These are phyloP conservation scores for Exophiala mesophila DNA, from an alignment of 2,329 filamentous ascomycete species.

Conservation along the genomic window DNA sequence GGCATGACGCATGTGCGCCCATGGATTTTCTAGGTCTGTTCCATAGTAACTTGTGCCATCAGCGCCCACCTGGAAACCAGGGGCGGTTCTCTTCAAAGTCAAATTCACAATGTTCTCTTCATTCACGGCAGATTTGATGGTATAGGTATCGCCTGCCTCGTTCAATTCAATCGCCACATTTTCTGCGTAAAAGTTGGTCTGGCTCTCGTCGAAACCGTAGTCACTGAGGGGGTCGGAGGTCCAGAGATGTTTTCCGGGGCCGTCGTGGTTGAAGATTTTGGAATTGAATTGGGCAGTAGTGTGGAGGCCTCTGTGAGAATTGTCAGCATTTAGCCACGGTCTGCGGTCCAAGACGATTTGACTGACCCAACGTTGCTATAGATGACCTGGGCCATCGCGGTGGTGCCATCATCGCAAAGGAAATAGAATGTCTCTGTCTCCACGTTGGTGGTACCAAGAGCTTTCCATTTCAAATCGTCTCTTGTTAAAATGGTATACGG, in stretches of 20 bases:
- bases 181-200: slow-evolving; percentile 77
- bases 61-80: slow-evolving; percentile 79
- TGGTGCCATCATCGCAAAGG: slow-evolving; percentile 68
- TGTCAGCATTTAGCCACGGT: slow-evolving; percentile 7
- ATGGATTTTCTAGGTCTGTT: slow-evolving; percentile 77
- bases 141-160: slow-evolving; percentile 75
- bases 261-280: slow-evolving; percentile 79
- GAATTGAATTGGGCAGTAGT: slow-evolving; percentile 90
- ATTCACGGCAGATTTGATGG: slow-evolving; percentile 86
- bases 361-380: slow-evolving; percentile 94
- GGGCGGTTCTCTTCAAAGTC: slow-evolving; percentile 68
- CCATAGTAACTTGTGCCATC: slow-evolving; percentile 81
- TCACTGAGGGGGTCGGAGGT: slow-evolving; percentile 73
- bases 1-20: slow-evolving; percentile 85
- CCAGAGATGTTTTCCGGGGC: slow-evolving; percentile 72
- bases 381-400: slow-evolving; percentile 83
- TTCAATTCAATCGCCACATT: slow-evolving; percentile 80
- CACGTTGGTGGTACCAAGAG: slow-evolving; percentile 77
- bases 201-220: slow-evolving; percentile 77
- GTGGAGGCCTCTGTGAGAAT: slow-evolving; percentile 65
- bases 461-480: slow-evolving; percentile 76
- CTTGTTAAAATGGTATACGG: slow-evolving; percentile 75
- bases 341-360: slow-evolving; percentile 7
- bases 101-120: slow-evolving; percentile 77
- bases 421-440: slow-evolving; percentile 96